Evolutionary conservation across 768 basidiomycete species (phyloP).

Genomic region (Lepiota subincarnata): DNA sequence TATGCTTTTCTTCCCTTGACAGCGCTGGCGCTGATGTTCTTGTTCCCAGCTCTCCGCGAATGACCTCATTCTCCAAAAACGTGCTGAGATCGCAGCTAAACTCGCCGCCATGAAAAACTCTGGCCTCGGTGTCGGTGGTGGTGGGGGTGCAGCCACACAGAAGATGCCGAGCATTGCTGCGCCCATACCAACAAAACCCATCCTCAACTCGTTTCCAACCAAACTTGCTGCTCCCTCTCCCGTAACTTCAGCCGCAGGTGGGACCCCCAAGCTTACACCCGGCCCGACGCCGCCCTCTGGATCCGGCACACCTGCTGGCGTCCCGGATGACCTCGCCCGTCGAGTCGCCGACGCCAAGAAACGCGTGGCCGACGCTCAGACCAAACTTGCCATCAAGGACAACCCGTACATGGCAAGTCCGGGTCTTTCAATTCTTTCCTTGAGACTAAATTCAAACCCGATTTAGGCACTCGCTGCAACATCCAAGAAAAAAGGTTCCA

Average conservation of each 20-base stretch:
- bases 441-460: not conserved
- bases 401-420: conserved; percentile 85
- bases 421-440: not conserved
- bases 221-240: conserved; percentile 30
- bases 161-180: conserved; percentile 30
- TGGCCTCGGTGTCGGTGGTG: conserved; percentile 28
- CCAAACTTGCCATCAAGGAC: conserved; percentile 66
- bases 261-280: conserved; percentile 24
- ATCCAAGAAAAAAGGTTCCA: conserved; percentile 46
- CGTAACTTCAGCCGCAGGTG: conserved; percentile 30
- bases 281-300: conserved; percentile 22
- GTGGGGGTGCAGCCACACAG: conserved; percentile 14
- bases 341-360: conserved; percentile 83
- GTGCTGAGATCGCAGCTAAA: conserved; percentile 83
- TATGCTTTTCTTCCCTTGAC: conserved; percentile 29
- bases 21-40: conserved; percentile 1
- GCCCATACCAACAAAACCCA: conserved; percentile 33
- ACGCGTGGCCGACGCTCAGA: conserved; percentile 79
- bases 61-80: conserved; percentile 77
- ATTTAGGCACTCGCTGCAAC: conserved; percentile 49
- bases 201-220: conserved; percentile 27
- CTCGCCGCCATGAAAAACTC: conserved; percentile 63
- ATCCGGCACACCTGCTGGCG: conserved; percentile 36
- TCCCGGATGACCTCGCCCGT: conserved; percentile 61
- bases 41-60: conserved; percentile 42